Conservation (phyloP, 2,329 filamentous ascomycete genomes). For the Calonectria honghensis region DNA sequence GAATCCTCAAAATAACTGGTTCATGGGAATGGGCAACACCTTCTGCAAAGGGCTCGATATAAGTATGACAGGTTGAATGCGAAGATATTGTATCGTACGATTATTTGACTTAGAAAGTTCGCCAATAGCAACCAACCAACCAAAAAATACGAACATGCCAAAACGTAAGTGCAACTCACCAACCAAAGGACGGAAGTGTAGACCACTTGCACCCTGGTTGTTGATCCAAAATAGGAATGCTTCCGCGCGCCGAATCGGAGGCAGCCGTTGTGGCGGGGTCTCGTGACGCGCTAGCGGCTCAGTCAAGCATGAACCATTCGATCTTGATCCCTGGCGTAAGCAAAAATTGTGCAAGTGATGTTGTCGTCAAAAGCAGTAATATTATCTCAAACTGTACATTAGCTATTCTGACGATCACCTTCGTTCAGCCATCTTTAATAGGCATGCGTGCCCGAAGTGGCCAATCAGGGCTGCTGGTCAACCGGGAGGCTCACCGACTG, state of each 20-base stretch:
- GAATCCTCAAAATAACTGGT: no score
- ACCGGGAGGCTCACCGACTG: not conserved
- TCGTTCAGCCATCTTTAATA: not conserved
- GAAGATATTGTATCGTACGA: slow-evolving; percentile 6
- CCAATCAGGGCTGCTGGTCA: not conserved
- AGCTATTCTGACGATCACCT: not conserved
- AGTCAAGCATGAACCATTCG: not conserved
- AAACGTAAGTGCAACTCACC: not conserved
- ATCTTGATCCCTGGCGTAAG: slow-evolving; percentile 1
- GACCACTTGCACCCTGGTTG: no score
- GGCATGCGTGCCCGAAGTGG: slow-evolving; percentile 1
- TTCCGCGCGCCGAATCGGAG: not conserved
- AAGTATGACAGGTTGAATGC: no score
- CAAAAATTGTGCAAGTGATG: not conserved
- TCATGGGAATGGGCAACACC: no score
- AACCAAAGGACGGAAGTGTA: not conserved
- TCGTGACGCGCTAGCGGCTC: slow-evolving; percentile 8
- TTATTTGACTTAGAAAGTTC: not conserved
- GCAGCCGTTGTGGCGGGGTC: not conserved
- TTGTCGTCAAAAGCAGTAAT: not conserved
- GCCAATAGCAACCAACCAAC: no score
- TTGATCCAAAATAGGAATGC: slow-evolving; percentile 1
- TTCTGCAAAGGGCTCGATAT: not conserved
- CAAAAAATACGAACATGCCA: no score
- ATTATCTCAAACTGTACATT: not conserved